Conservation (phyloP, 169 alveolate genomes). For the Plasmodium inui region DNA sequence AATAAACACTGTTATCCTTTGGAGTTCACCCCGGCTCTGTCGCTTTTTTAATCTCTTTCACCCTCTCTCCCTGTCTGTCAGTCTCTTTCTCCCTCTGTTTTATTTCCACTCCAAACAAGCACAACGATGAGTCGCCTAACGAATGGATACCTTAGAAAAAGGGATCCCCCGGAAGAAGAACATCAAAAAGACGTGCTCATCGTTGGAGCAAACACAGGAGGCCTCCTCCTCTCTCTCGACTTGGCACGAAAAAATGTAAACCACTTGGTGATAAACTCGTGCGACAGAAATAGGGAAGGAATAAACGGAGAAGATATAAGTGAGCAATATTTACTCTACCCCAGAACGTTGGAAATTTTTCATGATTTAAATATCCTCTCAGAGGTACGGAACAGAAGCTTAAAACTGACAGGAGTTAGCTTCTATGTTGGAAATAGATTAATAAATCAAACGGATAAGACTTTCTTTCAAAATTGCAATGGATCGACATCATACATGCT, state of each 20-base stretch:
- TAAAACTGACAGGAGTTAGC: slow-evolving; percentile 34
- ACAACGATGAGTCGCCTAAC: not conserved
- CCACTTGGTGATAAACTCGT: slow-evolving; percentile 21
- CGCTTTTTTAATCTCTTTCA: no score
- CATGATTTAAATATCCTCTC: slow-evolving; percentile 27
- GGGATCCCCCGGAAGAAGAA: not conserved
- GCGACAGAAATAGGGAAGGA: not conserved
- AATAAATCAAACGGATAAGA: slow-evolving; percentile 21
- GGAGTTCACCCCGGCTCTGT: not conserved
- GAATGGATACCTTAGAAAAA: not conserved
- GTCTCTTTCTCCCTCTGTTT: not conserved
- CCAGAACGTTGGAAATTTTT: slow-evolving; percentile 36
- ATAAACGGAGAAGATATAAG: not conserved
- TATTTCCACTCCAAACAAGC: not conserved
- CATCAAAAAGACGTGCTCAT: slow-evolving; percentile 42
- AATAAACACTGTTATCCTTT: not conserved
- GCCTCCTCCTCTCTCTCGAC: slow-evolving; percentile 18
- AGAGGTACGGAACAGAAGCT: slow-evolving; percentile 10
- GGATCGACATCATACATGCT: slow-evolving; percentile 35
- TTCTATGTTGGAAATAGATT: slow-evolving; percentile 29
- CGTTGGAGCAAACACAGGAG: slow-evolving; percentile 39
- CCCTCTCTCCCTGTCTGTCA: no score
- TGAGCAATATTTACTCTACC: slow-evolving; percentile 51
- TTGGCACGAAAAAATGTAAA: slow-evolving; percentile 23
- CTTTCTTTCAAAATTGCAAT: slow-evolving; percentile 30